Evolutionary conservation across 2,329 filamentous ascomycete genomes (phyloP).

Genomic region (Claviceps sp.): DNA sequence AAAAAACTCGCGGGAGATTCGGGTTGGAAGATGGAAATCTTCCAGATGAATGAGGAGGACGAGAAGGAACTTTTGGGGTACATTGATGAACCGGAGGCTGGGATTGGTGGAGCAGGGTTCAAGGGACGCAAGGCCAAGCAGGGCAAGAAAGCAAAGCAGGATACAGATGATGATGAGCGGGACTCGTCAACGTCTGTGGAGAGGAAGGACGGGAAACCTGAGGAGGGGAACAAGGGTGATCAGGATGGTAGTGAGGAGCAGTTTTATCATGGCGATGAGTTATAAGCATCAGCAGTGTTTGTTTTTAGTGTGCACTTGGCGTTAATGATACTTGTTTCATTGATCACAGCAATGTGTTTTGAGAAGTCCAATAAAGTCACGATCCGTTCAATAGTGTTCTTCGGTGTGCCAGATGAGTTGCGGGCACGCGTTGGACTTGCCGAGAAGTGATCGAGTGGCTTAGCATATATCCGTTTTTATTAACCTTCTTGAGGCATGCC

Average conservation of each 20-base stretch:
- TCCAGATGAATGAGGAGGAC: constrained; percentile 47
- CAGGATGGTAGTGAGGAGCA: constrained; percentile 34
- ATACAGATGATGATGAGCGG: constrained; percentile 14
- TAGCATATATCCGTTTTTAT: no score
- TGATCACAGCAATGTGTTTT: no score
- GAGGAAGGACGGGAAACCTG: neutral
- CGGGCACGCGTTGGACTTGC: no score
- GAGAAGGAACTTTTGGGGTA: constrained; percentile 55
- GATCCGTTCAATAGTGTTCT: no score
- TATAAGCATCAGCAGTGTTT: neutral
- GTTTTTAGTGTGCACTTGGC: neutral
- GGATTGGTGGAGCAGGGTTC: constrained; percentile 7
- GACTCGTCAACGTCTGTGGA: neutral
- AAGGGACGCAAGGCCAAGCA: constrained; percentile 17
- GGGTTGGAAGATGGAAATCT: constrained; percentile 69
- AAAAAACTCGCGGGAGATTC: constrained; percentile 55
- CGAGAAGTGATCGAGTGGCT: no score
- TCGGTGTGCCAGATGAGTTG: no score
- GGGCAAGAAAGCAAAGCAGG: neutral
- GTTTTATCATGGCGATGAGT: constrained; percentile 27
- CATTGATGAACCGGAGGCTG: constrained; percentile 35
- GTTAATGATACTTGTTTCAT: no score
- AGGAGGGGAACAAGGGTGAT: constrained; percentile 3
- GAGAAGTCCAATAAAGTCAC: no score
- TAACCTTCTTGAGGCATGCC: no score